Evolutionary conservation across 2,329 filamentous ascomycete genomes (phyloP).

Genomic region (Colletotrichum sp.): DNA sequence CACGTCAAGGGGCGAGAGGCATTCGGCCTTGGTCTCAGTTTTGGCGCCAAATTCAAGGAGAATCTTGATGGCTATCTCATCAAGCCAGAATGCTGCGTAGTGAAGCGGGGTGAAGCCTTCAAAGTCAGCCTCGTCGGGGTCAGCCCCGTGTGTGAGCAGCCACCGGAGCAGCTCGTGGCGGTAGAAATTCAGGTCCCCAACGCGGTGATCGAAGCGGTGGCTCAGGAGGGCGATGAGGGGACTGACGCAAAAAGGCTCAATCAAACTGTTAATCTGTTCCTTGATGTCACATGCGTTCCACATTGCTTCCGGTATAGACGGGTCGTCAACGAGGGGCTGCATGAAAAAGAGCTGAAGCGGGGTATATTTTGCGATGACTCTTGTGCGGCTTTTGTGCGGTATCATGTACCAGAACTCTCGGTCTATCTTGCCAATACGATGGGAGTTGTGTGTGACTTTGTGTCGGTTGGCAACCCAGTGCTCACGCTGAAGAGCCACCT

Average conservation of each 20-base stretch:
- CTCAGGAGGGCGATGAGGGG: slow-evolving; percentile 1
- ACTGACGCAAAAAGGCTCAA: not conserved
- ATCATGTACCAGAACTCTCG: not conserved
- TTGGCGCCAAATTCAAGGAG: not conserved
- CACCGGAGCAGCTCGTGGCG: not conserved
- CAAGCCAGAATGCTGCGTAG: slow-evolving; percentile 11
- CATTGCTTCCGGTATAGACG: not conserved
- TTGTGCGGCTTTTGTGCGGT: not conserved
- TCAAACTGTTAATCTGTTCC: not conserved
- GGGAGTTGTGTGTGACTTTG: not conserved
- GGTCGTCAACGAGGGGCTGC: not conserved
- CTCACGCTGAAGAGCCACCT: not conserved
- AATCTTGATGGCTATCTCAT: not conserved
- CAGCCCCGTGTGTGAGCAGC: not conserved
- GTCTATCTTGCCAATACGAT: not conserved
- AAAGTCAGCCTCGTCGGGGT: not conserved
- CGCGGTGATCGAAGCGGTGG: not conserved
- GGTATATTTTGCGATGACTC: not conserved
- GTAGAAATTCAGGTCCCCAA: not conserved
- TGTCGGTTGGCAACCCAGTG: not conserved
- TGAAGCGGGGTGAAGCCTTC: slow-evolving; percentile 9
- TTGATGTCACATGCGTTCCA: not conserved
- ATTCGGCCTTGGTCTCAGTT: not conserved
- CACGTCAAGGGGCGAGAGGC: not conserved
- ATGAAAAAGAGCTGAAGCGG: slow-evolving; percentile 9